Percentiles rank a stretch among this genome's conserved stretches.
Conservation (phyloP, 2,329 filamentous ascomycete genomes). For the Chrysoporthe cubensis region DNA sequence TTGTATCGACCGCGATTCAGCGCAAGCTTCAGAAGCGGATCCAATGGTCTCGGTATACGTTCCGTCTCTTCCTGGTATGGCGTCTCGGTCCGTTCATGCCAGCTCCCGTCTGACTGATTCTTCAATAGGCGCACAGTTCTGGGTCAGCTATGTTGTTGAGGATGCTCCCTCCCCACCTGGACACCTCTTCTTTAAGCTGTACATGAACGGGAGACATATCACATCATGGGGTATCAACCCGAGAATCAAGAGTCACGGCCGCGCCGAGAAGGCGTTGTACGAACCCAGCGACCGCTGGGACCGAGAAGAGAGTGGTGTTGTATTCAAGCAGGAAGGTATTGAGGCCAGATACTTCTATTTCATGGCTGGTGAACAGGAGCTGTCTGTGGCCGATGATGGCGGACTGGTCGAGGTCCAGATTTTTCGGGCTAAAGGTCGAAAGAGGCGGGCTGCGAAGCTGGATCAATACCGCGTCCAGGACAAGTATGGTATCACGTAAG, state of each 20-base stretch:
- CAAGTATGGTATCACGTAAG: conserved; percentile 58
- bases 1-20: conserved; percentile 36
- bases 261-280: conserved; percentile 52
- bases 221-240: conserved; percentile 57
- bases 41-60: conserved; percentile 60
- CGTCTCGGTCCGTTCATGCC: neutral
- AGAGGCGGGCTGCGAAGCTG: conserved; percentile 46
- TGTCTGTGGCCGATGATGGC: conserved; percentile 54
- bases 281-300: conserved; percentile 49
- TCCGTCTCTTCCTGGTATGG: conserved; percentile 55
- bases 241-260: conserved; percentile 39
- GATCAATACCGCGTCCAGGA: conserved; percentile 51
- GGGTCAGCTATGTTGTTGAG: conserved; percentile 52
- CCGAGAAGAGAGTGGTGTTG: conserved; percentile 42
- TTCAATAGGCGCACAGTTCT: conserved; percentile 54
- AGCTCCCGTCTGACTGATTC: conserved; percentile 14
- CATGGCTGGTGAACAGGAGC: conserved; percentile 41
- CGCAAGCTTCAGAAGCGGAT: conserved; percentile 39
- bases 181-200: conserved; percentile 59
- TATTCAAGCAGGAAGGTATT: conserved; percentile 45
- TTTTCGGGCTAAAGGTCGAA: conserved; percentile 55
- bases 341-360: conserved; percentile 57
- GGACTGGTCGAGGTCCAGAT: conserved; percentile 59
- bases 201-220: conserved; percentile 57
- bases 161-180: conserved; percentile 39